Conservation (phyloP, 1,284 basidiomycete genomes). For the Tilletia indica region DNA sequence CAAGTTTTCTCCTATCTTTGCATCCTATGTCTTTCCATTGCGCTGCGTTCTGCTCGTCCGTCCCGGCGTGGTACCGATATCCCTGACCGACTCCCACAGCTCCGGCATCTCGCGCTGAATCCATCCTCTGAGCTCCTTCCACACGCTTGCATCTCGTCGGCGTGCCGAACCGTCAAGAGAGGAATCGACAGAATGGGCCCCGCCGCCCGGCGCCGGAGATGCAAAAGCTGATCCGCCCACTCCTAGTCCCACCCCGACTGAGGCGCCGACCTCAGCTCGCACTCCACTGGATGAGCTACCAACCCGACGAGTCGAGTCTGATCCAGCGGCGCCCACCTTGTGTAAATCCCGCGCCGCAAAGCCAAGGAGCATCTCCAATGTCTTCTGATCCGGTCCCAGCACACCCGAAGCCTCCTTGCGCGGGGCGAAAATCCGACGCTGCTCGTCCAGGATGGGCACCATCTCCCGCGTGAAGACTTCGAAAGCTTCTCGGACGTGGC, state of each 20-base stretch:
- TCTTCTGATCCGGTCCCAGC: neutral
- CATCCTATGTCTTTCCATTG: neutral
- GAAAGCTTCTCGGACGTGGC: slow-evolving; percentile 69
- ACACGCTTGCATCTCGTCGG: neutral
- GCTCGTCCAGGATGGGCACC: neutral
- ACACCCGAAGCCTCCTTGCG: neutral
- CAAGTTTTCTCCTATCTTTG: neutral
- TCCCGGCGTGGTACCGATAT: neutral
- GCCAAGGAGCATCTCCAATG: neutral
- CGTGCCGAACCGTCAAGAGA: neutral
- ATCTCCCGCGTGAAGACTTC: slow-evolving; percentile 55
- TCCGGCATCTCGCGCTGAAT: neutral
- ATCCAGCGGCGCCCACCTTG: too few species aligned
- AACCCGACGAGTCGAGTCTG: neutral
- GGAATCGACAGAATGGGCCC: neutral
- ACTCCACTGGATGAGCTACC: neutral
- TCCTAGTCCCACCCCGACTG: neutral
- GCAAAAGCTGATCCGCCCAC: neutral
- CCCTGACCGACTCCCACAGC: neutral
- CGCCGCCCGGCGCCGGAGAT: neutral
- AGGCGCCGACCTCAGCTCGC: neutral
- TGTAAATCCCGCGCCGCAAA: neutral
- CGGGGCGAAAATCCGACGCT: neutral
- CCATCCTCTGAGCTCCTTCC: neutral
- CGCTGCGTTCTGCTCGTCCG: neutral